Percentiles rank a stretch among this genome's conserved stretches.
These are phyloP conservation scores for Fusarium chlamydosporum DNA, from an alignment of 2,329 filamentous ascomycete species.

Conservation along the genomic window DNA sequence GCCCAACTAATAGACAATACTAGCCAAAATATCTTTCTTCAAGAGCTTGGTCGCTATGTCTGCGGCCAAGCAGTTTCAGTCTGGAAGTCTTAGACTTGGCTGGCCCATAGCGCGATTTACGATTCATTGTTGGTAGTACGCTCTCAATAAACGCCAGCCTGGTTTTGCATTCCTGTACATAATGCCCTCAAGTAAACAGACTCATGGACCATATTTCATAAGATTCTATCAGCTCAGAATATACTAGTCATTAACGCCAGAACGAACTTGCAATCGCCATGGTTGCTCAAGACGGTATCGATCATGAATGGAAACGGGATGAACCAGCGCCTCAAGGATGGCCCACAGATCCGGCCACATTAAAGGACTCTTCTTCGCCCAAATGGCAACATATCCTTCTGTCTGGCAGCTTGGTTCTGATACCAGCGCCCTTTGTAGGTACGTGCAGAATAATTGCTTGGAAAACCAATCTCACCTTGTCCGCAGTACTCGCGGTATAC, in stretches of 20 bases:
- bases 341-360: not conserved
- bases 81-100: not conserved
- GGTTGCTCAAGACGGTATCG: not conserved
- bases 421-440: constrained; percentile 4
- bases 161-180: not conserved
- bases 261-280: not conserved
- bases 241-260: not conserved
- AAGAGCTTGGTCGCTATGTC: not conserved
- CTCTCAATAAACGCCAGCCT: not conserved
- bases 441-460: not conserved
- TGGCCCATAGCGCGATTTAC: not conserved
- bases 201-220: not conserved
- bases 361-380: not conserved
- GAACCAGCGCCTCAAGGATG: not conserved
- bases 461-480: not conserved
- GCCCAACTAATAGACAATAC: not conserved
- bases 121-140: not conserved
- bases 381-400: not conserved
- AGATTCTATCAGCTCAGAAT: not conserved
- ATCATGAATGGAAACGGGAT: not conserved
- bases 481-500: not conserved
- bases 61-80: not conserved
- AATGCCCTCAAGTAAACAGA: not conserved
- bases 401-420: not conserved
- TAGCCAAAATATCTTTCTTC: not conserved